Base-by-base conservation (phyloP, 208 protist species). In the Acanthamoeba sp. region DNA sequence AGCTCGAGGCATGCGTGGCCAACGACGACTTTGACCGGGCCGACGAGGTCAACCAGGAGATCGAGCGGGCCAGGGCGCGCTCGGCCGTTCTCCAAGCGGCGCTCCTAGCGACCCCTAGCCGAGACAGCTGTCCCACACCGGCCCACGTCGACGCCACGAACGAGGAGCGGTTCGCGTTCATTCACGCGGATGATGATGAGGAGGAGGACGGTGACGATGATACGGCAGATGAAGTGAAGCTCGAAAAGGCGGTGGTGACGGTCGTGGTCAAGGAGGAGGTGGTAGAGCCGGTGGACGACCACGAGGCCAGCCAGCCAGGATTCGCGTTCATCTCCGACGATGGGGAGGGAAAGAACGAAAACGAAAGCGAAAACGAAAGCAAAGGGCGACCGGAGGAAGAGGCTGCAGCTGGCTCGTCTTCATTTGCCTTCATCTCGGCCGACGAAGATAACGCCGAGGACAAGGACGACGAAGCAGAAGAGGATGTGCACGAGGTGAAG, bases 1-100 rank as follows among this genome's bases (percentile, higher is more conserved):
- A 73, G 64, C 64, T 73, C 34, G 64, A 73, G 64, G 16, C 3
- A 2, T 73, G 64, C 64, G 64, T 73, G 64, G 64, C 64, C 27
- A 73, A 32, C 27, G 64, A 73, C 34, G 64, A 73, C 64, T 73
- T 29, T 27, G 64, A 73, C 64, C 64, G 64, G 2, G 64, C 64
- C 7, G 64, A 73, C 64, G 64, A 73, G 64, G 34, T 73, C 64
- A 73, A 73, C 34, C 64, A 73, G 64, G 32, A 73, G 32, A 73
- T 73, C 64, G 64, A 73, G 29, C 64, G 34, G n/a, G 64, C 64
- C 64, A 73, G 38, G 64, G 64, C 64, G 12, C 64, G 64, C 4
- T 32, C 34, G 34, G 64, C 12, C 64, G 34, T 32, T 16, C 64
- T 73, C 32, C 64, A 73, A 27, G 34, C 64, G 18, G 32, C 27